Conservation (phyloP, 176 grass and related monocot species). For the Tillandsia fasciculata region DNA sequence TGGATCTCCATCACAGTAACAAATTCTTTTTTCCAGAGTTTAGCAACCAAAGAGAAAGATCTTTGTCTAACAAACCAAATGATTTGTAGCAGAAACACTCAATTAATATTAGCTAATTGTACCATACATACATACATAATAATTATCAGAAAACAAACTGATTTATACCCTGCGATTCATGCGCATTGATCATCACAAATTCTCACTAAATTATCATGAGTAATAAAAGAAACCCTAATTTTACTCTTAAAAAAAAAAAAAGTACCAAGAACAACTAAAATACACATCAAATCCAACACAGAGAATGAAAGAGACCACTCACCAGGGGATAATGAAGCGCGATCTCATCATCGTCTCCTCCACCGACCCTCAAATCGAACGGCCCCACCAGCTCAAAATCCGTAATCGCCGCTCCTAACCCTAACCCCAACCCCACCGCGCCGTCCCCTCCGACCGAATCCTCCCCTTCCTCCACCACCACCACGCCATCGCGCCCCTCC, state of each 20-base stretch:
- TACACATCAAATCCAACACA: slow-evolving; percentile 1
- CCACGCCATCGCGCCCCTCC: slow-evolving; percentile 5
- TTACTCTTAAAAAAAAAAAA: neutral
- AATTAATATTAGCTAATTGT: too few relatives aligned
- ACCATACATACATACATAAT: too few relatives aligned
- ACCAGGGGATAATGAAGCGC: slow-evolving; percentile 61
- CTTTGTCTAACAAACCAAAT: too few relatives aligned
- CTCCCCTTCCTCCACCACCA: slow-evolving; percentile 47
- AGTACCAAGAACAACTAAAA: neutral
- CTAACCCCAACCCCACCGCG: slow-evolving; percentile 7
- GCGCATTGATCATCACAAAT: neutral
- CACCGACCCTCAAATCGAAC: slow-evolving; percentile 43
- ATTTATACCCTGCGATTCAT: too few relatives aligned
- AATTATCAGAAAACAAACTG: too few relatives aligned
- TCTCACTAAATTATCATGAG: neutral
- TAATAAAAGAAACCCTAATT: neutral
- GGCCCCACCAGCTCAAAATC: slow-evolving; percentile 62
- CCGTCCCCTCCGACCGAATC: slow-evolving; percentile 44
- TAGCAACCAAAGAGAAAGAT: too few relatives aligned
- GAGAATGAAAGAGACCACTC: slow-evolving; percentile 28
- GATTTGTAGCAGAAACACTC: too few relatives aligned
- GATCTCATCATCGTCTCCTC: slow-evolving; percentile 28
- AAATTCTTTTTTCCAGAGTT: too few relatives aligned
- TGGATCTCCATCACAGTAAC: too few relatives aligned
- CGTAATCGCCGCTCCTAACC: slow-evolving; percentile 31